Evolutionary conservation across 1,284 basidiomycete species (phyloP).

Genomic region (Hymenochaete sp.): DNA sequence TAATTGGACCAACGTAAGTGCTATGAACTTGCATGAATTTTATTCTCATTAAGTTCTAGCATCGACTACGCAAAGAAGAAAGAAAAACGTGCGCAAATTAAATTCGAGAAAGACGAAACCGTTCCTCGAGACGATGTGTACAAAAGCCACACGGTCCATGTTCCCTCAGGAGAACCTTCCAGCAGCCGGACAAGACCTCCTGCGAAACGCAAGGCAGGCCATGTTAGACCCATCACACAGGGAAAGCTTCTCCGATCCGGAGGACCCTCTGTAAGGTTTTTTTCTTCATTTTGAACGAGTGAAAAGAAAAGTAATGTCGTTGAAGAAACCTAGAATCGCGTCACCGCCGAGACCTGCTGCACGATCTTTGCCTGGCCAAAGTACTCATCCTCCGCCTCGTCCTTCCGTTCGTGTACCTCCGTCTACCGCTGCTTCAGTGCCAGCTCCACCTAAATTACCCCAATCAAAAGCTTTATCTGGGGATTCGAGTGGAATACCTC

Average conservation of each 20-base stretch:
- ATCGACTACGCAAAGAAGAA: slow-evolving; percentile 94
- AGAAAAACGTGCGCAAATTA: slow-evolving; percentile 87
- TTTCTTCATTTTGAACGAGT: slow-evolving; percentile 9
- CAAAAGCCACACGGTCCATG: slow-evolving; percentile 89
- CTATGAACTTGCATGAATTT: too few species aligned
- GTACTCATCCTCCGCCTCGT: slow-evolving; percentile 26
- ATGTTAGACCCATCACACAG: slow-evolving; percentile 75
- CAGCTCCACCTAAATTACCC: slow-evolving; percentile 21
- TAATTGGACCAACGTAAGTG: slow-evolving; percentile 69
- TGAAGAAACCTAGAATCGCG: slow-evolving; percentile 36
- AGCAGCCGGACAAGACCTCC: slow-evolving; percentile 76
- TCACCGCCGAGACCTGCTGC: slow-evolving; percentile 49
- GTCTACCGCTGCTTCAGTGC: slow-evolving; percentile 29
- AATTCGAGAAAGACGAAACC: slow-evolving; percentile 85
- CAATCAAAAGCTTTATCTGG: neutral
- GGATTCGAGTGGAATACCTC: slow-evolving; percentile 18
- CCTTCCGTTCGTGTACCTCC: slow-evolving; percentile 23
- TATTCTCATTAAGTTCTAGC: slow-evolving; percentile 31
- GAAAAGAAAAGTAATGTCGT: neutral
- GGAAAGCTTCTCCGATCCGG: slow-evolving; percentile 76
- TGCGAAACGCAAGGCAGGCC: slow-evolving; percentile 80
- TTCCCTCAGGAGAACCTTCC: slow-evolving; percentile 82
- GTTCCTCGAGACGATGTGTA: slow-evolving; percentile 79
- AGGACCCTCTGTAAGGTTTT: slow-evolving; percentile 50
- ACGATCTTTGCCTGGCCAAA: slow-evolving; percentile 50